A percentile compares a stretch with the other conserved stretches of the same genome.
Conservation (phyloP, 2,329 filamentous ascomycete species). For the Rhynchosporium graminicola region DNA sequence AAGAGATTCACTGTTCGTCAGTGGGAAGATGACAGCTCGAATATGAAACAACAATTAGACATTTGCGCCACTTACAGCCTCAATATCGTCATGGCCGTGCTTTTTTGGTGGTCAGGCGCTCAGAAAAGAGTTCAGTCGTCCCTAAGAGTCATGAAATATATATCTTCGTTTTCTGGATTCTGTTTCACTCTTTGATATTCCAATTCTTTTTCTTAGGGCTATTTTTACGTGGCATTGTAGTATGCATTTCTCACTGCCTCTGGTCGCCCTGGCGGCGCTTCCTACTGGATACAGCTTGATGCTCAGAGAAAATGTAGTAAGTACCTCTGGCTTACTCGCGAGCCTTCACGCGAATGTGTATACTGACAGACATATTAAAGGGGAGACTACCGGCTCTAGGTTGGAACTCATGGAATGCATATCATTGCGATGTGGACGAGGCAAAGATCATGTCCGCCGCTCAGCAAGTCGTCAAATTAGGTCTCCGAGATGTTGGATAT, state of each 20-base stretch:
- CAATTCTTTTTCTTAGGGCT: neutral
- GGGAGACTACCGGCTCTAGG: slow-evolving; percentile 40
- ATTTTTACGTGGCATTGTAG: neutral
- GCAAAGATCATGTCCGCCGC: slow-evolving; percentile 49
- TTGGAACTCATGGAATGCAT: slow-evolving; percentile 57
- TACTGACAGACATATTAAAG: slow-evolving; percentile 8
- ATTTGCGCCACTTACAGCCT: neutral
- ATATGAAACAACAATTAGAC: neutral
- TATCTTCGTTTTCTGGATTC: neutral
- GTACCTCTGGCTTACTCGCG: neutral
- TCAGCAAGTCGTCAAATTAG: slow-evolving; percentile 49
- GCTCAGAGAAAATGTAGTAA: slow-evolving; percentile 16
- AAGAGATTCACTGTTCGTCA: neutral
- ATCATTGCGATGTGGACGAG: slow-evolving; percentile 51
- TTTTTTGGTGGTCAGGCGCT: neutral
- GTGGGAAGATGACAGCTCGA: neutral
- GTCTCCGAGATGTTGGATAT: slow-evolving; percentile 54
- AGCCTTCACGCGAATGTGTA: neutral
- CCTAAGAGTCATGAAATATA: neutral
- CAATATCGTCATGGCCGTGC: neutral
- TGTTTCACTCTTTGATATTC: neutral
- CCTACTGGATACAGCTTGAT: slow-evolving; percentile 11
- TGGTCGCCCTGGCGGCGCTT: slow-evolving; percentile 10
- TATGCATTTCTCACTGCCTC: neutral
- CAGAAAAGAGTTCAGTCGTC: neutral